A percentile compares a stretch with the other conserved stretches of the same genome.
phyloP scores from a whole-genome alignment of 306 rosid genomes.

The Quercus rubra region DNA sequence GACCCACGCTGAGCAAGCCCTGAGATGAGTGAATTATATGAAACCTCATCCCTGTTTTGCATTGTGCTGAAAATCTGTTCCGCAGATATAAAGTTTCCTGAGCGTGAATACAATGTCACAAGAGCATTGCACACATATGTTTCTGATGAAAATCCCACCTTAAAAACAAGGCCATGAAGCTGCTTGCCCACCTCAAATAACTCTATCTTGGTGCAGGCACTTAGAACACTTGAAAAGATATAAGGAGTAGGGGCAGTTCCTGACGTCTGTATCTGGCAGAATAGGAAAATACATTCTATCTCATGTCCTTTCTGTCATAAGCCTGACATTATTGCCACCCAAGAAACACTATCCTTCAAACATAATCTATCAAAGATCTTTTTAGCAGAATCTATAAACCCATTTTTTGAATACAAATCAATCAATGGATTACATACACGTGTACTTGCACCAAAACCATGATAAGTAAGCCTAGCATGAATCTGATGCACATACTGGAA shows the following conservation, averaged over 20 bases:
- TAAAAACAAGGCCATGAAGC: slow-evolving; percentile 69
- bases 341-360: slow-evolving; percentile 67
- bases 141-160: slow-evolving; percentile 70
- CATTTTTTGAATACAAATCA: slow-evolving; percentile 62
- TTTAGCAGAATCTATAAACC: slow-evolving; percentile 52
- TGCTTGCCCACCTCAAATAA: slow-evolving; percentile 56
- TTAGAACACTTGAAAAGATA: slow-evolving; percentile 67
- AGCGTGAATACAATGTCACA: slow-evolving; percentile 64
- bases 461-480: slow-evolving; percentile 55
- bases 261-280: slow-evolving; percentile 61
- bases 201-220: slow-evolving; percentile 66
- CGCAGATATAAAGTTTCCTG: slow-evolving; percentile 53
- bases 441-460: slow-evolving; percentile 53
- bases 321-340: slow-evolving; percentile 89
- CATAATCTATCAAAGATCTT: slow-evolving; percentile 51
- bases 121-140: slow-evolving; percentile 86
- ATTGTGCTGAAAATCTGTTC: slow-evolving; percentile 60
- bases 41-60: slow-evolving; percentile 61
- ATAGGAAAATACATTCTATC: slow-evolving; percentile 65
- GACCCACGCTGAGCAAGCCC: slow-evolving; percentile 75
- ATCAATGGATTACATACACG: slow-evolving; percentile 63
- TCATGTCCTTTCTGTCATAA: slow-evolving; percentile 65
- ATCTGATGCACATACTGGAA: slow-evolving; percentile 52
- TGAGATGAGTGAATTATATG: slow-evolving; percentile 84
- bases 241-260: slow-evolving; percentile 72